These are phyloP conservation scores for Hyphopichia burtonii DNA, from an alignment of 1,139 yeast genomes.

Conservation along the genomic window DNA sequence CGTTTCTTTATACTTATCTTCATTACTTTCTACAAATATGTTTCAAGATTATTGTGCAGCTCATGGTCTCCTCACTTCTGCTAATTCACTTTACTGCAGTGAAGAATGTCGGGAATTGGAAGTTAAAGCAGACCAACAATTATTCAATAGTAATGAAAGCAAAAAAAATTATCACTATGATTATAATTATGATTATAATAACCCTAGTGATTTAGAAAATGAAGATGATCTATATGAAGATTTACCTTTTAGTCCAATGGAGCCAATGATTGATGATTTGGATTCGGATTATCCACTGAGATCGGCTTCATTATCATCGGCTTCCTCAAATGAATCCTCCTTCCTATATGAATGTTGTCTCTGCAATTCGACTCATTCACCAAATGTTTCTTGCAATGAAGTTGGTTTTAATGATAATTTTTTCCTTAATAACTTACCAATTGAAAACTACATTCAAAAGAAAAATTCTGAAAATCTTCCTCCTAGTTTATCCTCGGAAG, in stretches of 20 bases:
- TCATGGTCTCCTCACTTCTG: constrained; percentile 16
- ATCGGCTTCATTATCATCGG: constrained; percentile 10
- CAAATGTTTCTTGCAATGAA: constrained; percentile 8
- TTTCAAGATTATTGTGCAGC: constrained; percentile 20
- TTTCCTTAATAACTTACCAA: not conserved
- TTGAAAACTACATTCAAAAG: not conserved
- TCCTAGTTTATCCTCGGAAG: not conserved
- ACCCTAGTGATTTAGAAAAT: not conserved
- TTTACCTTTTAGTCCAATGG: constrained; percentile 1
- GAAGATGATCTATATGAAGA: not conserved
- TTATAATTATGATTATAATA: not conserved
- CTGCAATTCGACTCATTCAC: constrained; percentile 10
- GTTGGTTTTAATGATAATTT: not conserved
- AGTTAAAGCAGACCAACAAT: constrained; percentile 6
- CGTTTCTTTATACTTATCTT: not conserved
- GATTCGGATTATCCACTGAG: constrained; percentile 1
- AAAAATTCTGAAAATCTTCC: not conserved
- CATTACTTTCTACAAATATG: constrained; percentile 8
- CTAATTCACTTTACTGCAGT: constrained; percentile 18
- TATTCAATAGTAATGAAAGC: not conserved
- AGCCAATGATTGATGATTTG: constrained; percentile 2
- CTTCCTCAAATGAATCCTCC: constrained; percentile 3
- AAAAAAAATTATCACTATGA: constrained; percentile 1
- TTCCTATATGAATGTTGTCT: constrained; percentile 12
- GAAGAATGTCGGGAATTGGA: constrained; percentile 17